Conservation (phyloP, 208 protist species). For the Trypanosoma scelopori region DNA sequence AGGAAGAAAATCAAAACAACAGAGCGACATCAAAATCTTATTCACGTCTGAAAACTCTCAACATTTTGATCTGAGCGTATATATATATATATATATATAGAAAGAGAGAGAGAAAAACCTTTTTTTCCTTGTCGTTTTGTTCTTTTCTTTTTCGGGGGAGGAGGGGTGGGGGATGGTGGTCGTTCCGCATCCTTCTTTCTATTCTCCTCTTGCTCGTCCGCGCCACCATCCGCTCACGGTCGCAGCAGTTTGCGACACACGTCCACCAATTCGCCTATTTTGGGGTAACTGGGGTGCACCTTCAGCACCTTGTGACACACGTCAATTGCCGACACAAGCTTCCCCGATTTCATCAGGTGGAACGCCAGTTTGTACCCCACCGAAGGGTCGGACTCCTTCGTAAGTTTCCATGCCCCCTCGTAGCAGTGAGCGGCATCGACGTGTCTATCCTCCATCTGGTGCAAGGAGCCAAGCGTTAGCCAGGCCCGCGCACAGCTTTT, state of each 20-base stretch:
- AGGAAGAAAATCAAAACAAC: too few relatives aligned
- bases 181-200: too few relatives aligned
- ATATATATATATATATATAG: too few relatives aligned
- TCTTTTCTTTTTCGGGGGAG: too few relatives aligned
- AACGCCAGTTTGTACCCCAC: conserved; percentile 97
- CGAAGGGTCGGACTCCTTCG: conserved; percentile 76
- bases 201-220: too few relatives aligned
- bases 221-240: too few relatives aligned
- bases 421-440: conserved; percentile 92
- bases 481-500: conserved; percentile 82
- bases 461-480: conserved; percentile 86
- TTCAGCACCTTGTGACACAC: conserved; percentile 91
- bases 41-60: too few relatives aligned
- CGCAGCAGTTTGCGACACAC: conserved; percentile 86
- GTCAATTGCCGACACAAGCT: conserved; percentile 93
- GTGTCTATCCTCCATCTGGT: conserved; percentile 87
- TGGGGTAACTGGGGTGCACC: conserved; percentile 88
- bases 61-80: too few relatives aligned
- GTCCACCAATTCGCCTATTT: conserved; percentile 92
- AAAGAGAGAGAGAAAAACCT: too few relatives aligned
- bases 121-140: too few relatives aligned
- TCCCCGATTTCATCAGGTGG: conserved; percentile 95
- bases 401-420: conserved; percentile 91
- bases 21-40: too few relatives aligned
- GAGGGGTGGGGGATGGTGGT: too few relatives aligned